Percentiles rank a stretch among this genome's conserved stretches.
These are phyloP conservation scores for Delitschia confertaspora DNA, from an alignment of 495 filamentous ascomycete genomes.

Conservation along the genomic window DNA sequence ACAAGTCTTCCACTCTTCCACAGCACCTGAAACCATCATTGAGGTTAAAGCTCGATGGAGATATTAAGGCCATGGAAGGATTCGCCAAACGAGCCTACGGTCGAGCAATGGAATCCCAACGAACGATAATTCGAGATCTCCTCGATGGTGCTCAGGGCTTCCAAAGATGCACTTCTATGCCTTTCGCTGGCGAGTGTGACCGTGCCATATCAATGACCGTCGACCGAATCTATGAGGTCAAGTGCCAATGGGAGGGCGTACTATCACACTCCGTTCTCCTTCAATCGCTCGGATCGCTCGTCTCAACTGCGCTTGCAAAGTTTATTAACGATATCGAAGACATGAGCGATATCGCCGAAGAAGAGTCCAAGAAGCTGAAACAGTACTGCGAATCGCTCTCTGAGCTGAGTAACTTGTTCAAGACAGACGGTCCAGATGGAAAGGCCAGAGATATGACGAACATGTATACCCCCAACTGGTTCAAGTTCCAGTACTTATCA, in stretches of 20 bases:
- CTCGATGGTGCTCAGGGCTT: slow-evolving; percentile 70
- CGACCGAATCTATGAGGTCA: slow-evolving; percentile 57
- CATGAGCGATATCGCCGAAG: slow-evolving; percentile 72
- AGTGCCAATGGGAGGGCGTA: slow-evolving; percentile 68
- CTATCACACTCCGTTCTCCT: slow-evolving; percentile 72
- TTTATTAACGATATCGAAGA: slow-evolving; percentile 81
- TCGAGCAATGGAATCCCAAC: slow-evolving; percentile 77
- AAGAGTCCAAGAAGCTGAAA: slow-evolving; percentile 73
- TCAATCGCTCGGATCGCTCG: slow-evolving; percentile 74
- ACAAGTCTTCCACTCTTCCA: slow-evolving; percentile 39
- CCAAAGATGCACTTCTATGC: slow-evolving; percentile 50
- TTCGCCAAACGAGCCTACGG: slow-evolving; percentile 80
- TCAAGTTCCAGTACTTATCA: slow-evolving; percentile 78
- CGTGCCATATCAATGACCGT: slow-evolving; percentile 61
- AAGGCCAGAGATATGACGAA: slow-evolving; percentile 47
- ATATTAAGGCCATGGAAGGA: slow-evolving; percentile 61
- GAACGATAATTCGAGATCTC: slow-evolving; percentile 73
- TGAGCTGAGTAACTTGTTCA: slow-evolving; percentile 64
- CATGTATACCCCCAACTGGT: slow-evolving; percentile 74
- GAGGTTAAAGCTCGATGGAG: slow-evolving; percentile 55
- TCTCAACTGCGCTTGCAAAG: slow-evolving; percentile 71
- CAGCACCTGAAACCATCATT: slow-evolving; percentile 37
- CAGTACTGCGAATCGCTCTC: slow-evolving; percentile 63
- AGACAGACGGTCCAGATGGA: slow-evolving; percentile 42
- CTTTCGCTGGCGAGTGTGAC: slow-evolving; percentile 57